Base-by-base conservation (phyloP, 2,329 filamentous ascomycete genomes). In the Fusarium buharicum region DNA sequence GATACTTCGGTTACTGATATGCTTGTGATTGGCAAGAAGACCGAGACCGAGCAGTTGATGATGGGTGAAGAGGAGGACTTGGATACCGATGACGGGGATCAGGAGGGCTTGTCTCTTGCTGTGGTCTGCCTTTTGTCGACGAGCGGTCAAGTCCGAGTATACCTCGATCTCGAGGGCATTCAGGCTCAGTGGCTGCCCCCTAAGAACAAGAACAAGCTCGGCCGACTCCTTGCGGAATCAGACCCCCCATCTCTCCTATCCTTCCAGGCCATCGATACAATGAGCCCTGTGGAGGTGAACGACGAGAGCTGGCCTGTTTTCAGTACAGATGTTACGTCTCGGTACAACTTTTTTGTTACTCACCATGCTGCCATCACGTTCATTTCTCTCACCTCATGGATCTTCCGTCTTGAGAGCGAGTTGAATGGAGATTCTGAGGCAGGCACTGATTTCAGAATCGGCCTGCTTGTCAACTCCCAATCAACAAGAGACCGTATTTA, bases 171-270 rank as follows among this genome's bases (percentile, higher is more conserved):
- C 3, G 82, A 87, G 10, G 85, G 85, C 2, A 80, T 88, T 14
- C 83, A 89, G 70, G 86, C 86, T n/a, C 84, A 88, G 69, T 89
- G 86, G 86, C 75, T 89, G 17, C 85, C 85, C 1, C 84, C 84
- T 7, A 84, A 81, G 54, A 79, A 77, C 67, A 86, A 82, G 66
- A 79, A 78, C 1, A 83, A 77, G 66, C 59, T 77, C 33, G 73
- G 75, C n/a, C 75, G 77, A 11, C 70, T 80, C 11, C 62, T 75
- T 16, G 75, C 75, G 2, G 72, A 76, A 12, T 64, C 72, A 2
- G 76, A 79, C 0, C 70, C 78, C 3, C 83, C 83, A 3, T 78
- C 81, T 1, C 76, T 89, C 10, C 75, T 88, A 22, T 84, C 84
- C 0, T 88, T 88, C 70, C 85, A 89, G 66, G 84, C 84, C 27